Conservation (phyloP, 768 basidiomycete genomes). For the Gloeophyllum trabeum region DNA sequence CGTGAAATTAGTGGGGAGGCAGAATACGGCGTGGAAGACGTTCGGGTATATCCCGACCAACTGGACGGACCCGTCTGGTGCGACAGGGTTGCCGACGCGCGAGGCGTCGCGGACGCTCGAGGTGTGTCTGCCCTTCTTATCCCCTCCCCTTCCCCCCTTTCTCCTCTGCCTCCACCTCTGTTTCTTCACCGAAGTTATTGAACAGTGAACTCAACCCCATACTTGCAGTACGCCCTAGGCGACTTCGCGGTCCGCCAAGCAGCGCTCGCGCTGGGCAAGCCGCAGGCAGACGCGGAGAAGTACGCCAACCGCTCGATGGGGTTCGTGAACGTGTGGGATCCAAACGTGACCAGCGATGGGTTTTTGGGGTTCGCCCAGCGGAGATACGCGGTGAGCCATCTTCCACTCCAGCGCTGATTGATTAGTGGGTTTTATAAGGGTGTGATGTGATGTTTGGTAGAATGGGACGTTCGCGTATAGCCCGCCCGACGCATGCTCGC, state of each 20-base stretch:
- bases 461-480: slow-evolving; percentile 41
- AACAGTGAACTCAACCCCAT: too few species aligned
- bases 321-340: slow-evolving; percentile 39
- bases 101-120: slow-evolving; percentile 39
- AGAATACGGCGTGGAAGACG: slow-evolving; percentile 40
- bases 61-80: slow-evolving; percentile 36
- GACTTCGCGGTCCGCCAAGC: slow-evolving; percentile 45
- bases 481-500: slow-evolving; percentile 37
- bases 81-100: slow-evolving; percentile 34
- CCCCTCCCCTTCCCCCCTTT: too few species aligned
- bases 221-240: slow-evolving; percentile 33
- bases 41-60: slow-evolving; percentile 38
- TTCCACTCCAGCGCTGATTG: too few species aligned
- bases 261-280: slow-evolving; percentile 27
- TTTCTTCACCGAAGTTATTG: too few species aligned
- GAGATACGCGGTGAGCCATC: slow-evolving; percentile 24
- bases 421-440: neutral
- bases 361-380: slow-evolving; percentile 37
- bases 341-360: slow-evolving; percentile 30
- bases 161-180: neutral
- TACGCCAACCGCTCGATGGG: slow-evolving; percentile 42
- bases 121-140: too few species aligned
- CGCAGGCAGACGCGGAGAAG: slow-evolving; percentile 23
- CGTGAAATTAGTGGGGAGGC: slow-evolving; percentile 31
- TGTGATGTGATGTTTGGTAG: slow-evolving; percentile 12